These are phyloP conservation scores for Piloderma croceum DNA, from an alignment of 768 basidiomycete genomes.

Conservation along the genomic window DNA sequence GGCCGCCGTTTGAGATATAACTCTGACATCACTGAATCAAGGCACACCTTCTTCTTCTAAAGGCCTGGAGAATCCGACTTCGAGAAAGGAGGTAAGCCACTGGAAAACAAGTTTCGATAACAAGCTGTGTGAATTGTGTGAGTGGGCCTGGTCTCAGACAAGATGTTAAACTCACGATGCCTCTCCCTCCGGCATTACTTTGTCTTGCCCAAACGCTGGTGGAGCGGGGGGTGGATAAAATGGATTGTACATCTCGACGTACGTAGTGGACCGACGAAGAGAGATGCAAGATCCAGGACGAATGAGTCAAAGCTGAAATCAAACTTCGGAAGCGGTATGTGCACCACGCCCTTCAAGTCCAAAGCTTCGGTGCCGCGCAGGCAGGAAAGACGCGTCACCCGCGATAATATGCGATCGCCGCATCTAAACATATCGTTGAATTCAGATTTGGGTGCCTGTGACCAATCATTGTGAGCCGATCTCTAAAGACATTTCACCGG, in stretches of 20 bases:
- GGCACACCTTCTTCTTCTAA: slow-evolving; percentile 48
- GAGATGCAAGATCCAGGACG: too few species aligned
- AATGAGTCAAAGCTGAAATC: too few species aligned
- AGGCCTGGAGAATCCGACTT: slow-evolving; percentile 54
- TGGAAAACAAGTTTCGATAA: slow-evolving; percentile 43
- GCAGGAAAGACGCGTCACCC: too few species aligned
- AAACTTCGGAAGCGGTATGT: too few species aligned
- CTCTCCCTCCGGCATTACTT: slow-evolving; percentile 37
- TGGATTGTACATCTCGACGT: slow-evolving; percentile 26
- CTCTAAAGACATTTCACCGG: too few species aligned
- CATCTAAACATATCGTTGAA: too few species aligned
- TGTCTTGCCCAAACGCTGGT: slow-evolving; percentile 43
- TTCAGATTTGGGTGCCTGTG: too few species aligned
- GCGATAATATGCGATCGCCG: too few species aligned
- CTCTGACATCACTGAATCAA: not conserved
- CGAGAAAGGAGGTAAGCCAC: slow-evolving; percentile 52
- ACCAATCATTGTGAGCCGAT: too few species aligned
- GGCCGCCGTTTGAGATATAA: not conserved
- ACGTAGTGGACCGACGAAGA: too few species aligned
- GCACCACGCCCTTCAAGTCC: too few species aligned
- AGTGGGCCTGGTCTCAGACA: not conserved
- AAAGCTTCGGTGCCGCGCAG: too few species aligned
- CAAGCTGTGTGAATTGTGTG: slow-evolving; percentile 23
- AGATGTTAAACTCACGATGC: slow-evolving; percentile 23
- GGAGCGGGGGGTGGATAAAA: slow-evolving; percentile 42